Conservation (phyloP, 176 grass and related monocot species). For the Secale cereale region DNA sequence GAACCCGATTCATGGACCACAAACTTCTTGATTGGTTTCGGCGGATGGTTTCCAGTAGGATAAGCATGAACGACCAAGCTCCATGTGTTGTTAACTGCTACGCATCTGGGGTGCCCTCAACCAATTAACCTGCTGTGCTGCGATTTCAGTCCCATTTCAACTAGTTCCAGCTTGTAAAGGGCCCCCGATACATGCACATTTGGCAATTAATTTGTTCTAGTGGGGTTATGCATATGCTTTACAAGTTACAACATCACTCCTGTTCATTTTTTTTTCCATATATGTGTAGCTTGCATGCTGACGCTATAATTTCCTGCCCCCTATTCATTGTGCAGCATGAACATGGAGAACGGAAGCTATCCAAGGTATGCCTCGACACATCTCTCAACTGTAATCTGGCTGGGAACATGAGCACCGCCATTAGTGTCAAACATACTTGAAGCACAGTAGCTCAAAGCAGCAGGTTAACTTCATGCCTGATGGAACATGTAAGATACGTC, state of each 20-base stretch:
- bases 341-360: constrained; percentile 55
- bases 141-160: neutral
- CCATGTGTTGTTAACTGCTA: neutral
- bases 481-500: neutral
- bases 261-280: neutral
- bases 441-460: neutral
- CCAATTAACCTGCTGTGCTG: neutral
- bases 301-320: constrained; percentile 30
- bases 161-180: neutral
- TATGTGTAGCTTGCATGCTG: neutral
- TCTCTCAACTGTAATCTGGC: constrained; percentile 7
- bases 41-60: neutral
- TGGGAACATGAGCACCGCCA: neutral
- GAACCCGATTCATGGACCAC: neutral
- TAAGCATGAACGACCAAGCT: neutral
- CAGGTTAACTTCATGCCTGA: neutral
- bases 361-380: constrained; percentile 53
- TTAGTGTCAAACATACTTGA: neutral
- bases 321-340: constrained; percentile 50
- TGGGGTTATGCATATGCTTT: neutral
- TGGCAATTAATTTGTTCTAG: neutral
- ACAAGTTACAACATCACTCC: neutral
- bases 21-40: neutral
- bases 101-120: neutral
- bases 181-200: neutral